phyloP scores from a whole-genome alignment of 805 yeast genomes.

The Peterozyma xylosa region DNA sequence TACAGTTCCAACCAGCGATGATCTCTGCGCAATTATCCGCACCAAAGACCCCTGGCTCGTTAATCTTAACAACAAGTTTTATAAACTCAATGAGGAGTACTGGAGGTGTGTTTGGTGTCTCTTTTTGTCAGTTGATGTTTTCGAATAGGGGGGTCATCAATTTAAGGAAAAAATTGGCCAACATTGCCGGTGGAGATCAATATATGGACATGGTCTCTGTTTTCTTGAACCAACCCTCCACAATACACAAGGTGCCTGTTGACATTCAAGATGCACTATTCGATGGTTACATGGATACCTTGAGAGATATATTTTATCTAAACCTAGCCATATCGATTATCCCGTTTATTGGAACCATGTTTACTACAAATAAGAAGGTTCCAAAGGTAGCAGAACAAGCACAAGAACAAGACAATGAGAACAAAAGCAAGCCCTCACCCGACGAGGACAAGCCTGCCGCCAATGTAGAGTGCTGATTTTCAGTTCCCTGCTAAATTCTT shows the following conservation, averaged over 20 bases:
- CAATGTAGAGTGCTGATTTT: no score
- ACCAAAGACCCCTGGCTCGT: conserved; percentile 43
- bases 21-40: conserved; percentile 39
- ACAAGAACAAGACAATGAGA: background rate
- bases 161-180: background rate
- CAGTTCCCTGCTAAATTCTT: no score
- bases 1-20: conserved; percentile 36
- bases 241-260: conserved; percentile 4
- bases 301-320: conserved; percentile 32
- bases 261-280: conserved; percentile 12
- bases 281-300: conserved; percentile 23
- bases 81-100: conserved; percentile 35
- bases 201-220: conserved; percentile 1
- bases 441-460: no score
- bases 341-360: conserved; percentile 23
- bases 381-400: conserved; percentile 19
- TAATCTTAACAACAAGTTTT: conserved; percentile 39
- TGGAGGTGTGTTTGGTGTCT: conserved; percentile 37
- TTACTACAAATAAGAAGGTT: conserved; percentile 32
- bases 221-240: background rate
- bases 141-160: conserved; percentile 18
- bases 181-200: background rate
- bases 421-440: no score
- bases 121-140: conserved; percentile 34
- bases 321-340: conserved; percentile 27